A percentile compares a stretch with the other conserved stretches of the same genome.
These are phyloP conservation scores for Fusarium pseudonygamai DNA, from an alignment of 2,329 filamentous ascomycete species.

Conservation along the genomic window DNA sequence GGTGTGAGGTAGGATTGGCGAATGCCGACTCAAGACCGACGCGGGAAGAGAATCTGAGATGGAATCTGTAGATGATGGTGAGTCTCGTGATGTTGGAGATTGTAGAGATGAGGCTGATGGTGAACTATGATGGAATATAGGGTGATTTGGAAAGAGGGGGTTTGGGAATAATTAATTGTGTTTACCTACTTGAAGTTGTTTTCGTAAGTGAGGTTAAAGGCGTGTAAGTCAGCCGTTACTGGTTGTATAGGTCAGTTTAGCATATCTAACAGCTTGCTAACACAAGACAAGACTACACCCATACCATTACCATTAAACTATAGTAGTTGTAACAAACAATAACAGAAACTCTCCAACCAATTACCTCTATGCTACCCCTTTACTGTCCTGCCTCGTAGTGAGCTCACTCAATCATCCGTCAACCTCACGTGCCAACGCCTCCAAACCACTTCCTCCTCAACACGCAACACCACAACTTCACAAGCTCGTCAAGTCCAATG, in stretches of 20 bases:
- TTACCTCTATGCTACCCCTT: not conserved
- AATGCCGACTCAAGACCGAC: conserved; percentile 42
- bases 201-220: not conserved
- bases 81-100: conserved; percentile 1
- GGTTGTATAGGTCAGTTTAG: not conserved
- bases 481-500: not conserved
- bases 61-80: conserved; percentile 9
- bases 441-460: conserved; percentile 1
- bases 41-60: conserved; percentile 23
- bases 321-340: not conserved
- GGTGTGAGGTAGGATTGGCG: conserved; percentile 19
- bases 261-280: not conserved
- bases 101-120: not conserved
- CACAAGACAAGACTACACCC: not conserved
- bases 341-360: not conserved
- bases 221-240: not conserved
- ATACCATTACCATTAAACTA: not conserved
- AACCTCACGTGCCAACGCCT: conserved; percentile 5
- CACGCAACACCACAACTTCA: conserved; percentile 12
- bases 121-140: not conserved
- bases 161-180: fast-evolving
- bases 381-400: not conserved
- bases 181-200: not conserved
- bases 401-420: conserved; percentile 1
- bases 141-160: not conserved